phyloP scores from a whole-genome alignment of 2,329 filamentous ascomycete species.

The Hypocrella siamensis region DNA sequence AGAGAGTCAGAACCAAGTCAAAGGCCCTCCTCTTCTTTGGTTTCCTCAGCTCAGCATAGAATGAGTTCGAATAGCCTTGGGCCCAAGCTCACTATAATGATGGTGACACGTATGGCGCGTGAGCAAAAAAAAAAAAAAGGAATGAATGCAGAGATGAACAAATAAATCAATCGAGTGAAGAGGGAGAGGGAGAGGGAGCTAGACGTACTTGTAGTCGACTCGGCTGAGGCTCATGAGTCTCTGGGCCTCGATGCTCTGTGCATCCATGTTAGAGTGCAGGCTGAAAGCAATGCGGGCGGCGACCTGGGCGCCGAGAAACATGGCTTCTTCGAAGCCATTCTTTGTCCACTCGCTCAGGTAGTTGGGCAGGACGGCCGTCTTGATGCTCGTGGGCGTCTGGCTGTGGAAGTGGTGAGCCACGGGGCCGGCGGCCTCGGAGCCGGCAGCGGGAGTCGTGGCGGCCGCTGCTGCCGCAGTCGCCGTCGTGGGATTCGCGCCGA shows the following conservation, averaged over 20 bases:
- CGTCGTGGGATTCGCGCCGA: slow-evolving; percentile 24
- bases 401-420: slow-evolving; percentile 38
- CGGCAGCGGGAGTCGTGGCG: slow-evolving; percentile 22
- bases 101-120: neutral
- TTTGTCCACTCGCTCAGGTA: slow-evolving; percentile 90
- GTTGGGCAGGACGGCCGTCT: slow-evolving; percentile 58
- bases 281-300: slow-evolving; percentile 50
- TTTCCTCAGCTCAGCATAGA: no score
- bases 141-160: neutral
- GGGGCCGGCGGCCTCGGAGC: slow-evolving; percentile 22
- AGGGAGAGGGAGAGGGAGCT: neutral
- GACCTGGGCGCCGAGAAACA: slow-evolving; percentile 78
- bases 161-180: neutral
- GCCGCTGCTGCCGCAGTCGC: slow-evolving; percentile 16
- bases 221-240: slow-evolving; percentile 39
- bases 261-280: slow-evolving; percentile 39
- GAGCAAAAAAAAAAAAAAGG: neutral
- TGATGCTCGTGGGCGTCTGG: slow-evolving; percentile 72
- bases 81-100: slow-evolving; percentile 30
- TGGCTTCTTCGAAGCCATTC: slow-evolving; percentile 61
- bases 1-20: no score
- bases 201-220: slow-evolving; percentile 44
- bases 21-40: no score
- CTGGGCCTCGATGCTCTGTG: slow-evolving; percentile 33
- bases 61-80: slow-evolving; percentile 36